Base-by-base conservation (phyloP, 257 asterid genomes). In the Solanum paucissectum region DNA sequence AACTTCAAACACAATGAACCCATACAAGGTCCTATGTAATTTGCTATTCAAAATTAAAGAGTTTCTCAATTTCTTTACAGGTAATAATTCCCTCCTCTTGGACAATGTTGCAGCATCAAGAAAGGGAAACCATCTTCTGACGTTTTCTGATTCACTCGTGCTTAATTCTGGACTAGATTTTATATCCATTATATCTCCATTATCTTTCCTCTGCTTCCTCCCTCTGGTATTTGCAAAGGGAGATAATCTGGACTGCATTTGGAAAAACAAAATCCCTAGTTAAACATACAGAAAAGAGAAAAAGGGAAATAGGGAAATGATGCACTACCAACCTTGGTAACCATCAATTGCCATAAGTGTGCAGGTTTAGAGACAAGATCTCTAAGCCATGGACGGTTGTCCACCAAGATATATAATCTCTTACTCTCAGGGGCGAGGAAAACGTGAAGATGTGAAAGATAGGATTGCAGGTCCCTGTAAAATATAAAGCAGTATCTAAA, bases 291-390 rank as follows among this genome's bases (percentile, higher is more conserved):
- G 25, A 20, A 27, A 20, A 52, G 77, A 29, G 23, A 12, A 25
- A 81, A 49, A 49, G 42, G 38, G 32, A 49, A 27, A 81, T 29
- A 32, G 40, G 69, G 18, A 72, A 77, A 84, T 12, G 33, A 81
- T 29, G 68, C 42, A 49, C 86, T 81, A 91, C 88, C 89, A 91
- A 97, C 99, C 99, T 97, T 96, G 69, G 98, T 97, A 86, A 97
- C 99, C 99, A 97, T 94, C 90, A 97, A 89, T 90, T 96, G 99
- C 99, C 99, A 96, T 87, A 95, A 91, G 87, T 97, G 99, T 12
- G 99, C 93, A 42, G 98, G 93, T 79, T 94, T 91, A 52, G 98
- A 93, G 64, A 88, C 94, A 62, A 93, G 96, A 90, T 96, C 99
- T 87, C 94, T 88, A 90, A 97, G 88, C 99, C 99, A 97, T 64